Evolutionary conservation across 768 basidiomycete species (phyloP).

Genomic region (Boletus fagicola): DNA sequence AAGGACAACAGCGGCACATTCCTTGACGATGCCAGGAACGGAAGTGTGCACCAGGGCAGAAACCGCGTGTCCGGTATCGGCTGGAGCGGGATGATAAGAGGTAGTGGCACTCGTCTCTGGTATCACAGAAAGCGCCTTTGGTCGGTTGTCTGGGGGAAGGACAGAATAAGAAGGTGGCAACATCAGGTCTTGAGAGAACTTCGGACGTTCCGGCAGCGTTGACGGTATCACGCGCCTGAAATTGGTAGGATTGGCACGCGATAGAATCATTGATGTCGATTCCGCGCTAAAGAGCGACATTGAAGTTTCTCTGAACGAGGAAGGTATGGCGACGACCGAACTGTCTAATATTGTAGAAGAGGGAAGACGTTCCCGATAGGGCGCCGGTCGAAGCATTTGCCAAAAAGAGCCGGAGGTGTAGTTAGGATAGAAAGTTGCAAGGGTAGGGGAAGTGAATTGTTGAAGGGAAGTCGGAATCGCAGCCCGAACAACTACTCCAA

Average conservation of each 20-base stretch:
- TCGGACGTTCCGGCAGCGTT: constrained; percentile 28
- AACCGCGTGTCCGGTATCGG: constrained; percentile 13
- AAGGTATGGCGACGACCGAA: constrained; percentile 33
- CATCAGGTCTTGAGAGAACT: constrained; percentile 37
- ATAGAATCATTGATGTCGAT: constrained; percentile 34
- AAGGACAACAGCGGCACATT: constrained; percentile 43
- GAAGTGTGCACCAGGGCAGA: constrained; percentile 39
- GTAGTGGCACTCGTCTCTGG: constrained; percentile 15
- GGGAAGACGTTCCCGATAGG: constrained; percentile 39
- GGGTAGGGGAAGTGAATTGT: constrained; percentile 16
- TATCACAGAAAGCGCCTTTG: constrained; percentile 33
- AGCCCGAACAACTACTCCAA: constrained; percentile 45
- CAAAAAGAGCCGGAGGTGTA: constrained; percentile 36
- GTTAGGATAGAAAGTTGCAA: constrained; percentile 20
- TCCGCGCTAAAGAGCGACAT: constrained; percentile 51
- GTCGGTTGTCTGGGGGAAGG: constrained; percentile 17
- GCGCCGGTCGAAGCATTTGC: constrained; percentile 41
- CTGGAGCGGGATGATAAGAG: constrained; percentile 11
- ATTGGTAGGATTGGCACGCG: constrained; percentile 26
- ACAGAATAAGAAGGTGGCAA: constrained; percentile 34
- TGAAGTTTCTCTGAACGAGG: constrained; percentile 49
- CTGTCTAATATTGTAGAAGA: constrained; percentile 29
- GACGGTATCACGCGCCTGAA: constrained; percentile 20
- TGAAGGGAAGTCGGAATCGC: constrained; percentile 25
- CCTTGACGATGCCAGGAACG: constrained; percentile 48